A percentile compares a stretch with the other conserved stretches of the same genome.
These are phyloP conservation scores for Sporothrix globosa DNA, from an alignment of 2,329 filamentous ascomycete species.

Conservation along the genomic window DNA sequence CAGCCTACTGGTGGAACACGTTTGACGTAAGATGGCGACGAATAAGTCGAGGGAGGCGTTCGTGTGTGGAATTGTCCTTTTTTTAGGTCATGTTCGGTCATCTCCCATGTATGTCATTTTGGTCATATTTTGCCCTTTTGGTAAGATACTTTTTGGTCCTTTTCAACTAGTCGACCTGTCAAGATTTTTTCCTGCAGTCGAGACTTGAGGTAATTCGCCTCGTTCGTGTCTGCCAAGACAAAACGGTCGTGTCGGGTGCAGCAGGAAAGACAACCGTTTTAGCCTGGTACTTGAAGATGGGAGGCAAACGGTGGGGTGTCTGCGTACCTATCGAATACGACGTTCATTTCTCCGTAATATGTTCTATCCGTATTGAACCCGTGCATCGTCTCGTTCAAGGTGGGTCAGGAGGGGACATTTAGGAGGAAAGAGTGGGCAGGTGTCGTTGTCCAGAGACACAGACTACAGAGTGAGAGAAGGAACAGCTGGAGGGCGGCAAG, in stretches of 20 bases:
- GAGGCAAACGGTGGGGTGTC: background rate
- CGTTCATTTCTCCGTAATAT: background rate
- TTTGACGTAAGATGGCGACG: background rate
- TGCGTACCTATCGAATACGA: background rate
- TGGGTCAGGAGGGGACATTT: slow-evolving; percentile 3
- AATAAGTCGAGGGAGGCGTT: background rate
- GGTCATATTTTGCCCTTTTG: too few species aligned
- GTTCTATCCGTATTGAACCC: slow-evolving; percentile 17
- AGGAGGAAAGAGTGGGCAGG: background rate
- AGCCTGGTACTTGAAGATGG: background rate
- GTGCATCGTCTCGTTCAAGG: slow-evolving; percentile 10
- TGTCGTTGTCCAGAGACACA: too few species aligned
- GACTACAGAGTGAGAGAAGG: too few species aligned
- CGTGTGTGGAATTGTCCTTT: slow-evolving; percentile 5
- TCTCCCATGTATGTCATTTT: background rate
- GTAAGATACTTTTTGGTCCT: too few species aligned
- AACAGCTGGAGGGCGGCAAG: slow-evolving; percentile 25
- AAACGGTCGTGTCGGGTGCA: slow-evolving; percentile 9
- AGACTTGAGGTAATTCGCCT: background rate
- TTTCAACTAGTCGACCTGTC: too few species aligned
- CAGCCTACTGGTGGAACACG: background rate
- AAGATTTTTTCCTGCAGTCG: background rate
- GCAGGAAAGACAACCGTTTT: background rate
- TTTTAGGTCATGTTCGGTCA: background rate
- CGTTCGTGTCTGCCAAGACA: slow-evolving; percentile 3